Evolutionary conservation across 2,329 filamentous ascomycete species (phyloP).

Genomic region (Fusarium sp.): DNA sequence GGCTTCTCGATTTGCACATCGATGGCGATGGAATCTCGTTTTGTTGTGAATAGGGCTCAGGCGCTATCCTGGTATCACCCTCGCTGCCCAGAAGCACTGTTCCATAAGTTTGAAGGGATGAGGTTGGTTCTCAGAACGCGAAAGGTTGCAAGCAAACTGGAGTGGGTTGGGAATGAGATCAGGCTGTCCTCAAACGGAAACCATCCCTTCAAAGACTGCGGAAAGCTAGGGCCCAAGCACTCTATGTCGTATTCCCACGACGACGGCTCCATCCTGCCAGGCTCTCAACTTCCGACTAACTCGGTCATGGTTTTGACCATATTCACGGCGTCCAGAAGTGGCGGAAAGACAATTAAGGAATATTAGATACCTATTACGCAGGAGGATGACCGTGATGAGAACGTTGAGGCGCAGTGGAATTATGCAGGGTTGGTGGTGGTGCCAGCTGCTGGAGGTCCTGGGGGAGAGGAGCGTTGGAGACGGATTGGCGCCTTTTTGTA

Average conservation of each 20-base stretch:
- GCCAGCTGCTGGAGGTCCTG: background rate
- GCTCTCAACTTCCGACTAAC: background rate
- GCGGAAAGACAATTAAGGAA: background rate
- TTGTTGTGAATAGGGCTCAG: background rate
- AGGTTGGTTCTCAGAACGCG: background rate
- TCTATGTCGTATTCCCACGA: background rate
- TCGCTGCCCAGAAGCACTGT: background rate
- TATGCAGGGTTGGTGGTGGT: background rate
- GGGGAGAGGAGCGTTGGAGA: background rate
- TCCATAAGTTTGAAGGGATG: background rate
- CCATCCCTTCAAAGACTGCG: background rate
- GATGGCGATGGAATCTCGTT: background rate
- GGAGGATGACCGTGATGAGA: background rate
- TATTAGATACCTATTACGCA: background rate
- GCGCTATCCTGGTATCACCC: background rate
- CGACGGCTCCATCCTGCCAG: background rate
- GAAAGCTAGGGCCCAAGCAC: background rate
- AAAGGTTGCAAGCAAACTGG: background rate
- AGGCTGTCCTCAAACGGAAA: background rate
- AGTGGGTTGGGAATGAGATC: background rate
- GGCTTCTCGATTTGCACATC: background rate
- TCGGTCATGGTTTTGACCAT: background rate
- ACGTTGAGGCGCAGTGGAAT: background rate
- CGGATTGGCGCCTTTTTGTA: background rate
- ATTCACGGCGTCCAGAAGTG: background rate